Evolutionary conservation across 352 stramenopile genomes (phyloP).

Genomic region (Elongisporangium undulatum): DNA sequence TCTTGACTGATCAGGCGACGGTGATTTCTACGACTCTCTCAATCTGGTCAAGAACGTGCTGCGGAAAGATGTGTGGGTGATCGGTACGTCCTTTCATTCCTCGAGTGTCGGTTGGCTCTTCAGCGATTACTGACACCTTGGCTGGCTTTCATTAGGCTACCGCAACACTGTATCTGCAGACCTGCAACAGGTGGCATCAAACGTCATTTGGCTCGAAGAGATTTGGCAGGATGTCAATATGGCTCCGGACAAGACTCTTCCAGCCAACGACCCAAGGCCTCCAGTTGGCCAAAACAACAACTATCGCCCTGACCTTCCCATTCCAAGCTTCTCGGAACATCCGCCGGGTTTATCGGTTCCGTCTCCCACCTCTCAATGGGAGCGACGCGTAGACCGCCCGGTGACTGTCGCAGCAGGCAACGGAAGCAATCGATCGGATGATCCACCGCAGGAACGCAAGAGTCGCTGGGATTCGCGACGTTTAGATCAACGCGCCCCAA

Average conservation of each 20-base stretch:
- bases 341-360: neutral
- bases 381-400: neutral
- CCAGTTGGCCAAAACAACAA: neutral
- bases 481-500: neutral
- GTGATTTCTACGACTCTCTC: slow-evolving; percentile 85
- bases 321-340: neutral
- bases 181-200: slow-evolving; percentile 70
- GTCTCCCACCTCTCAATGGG: neutral
- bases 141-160: slow-evolving; percentile 38
- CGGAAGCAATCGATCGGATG: neutral
- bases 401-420: neutral
- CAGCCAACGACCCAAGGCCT: no score
- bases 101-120: no score
- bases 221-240: slow-evolving; percentile 49
- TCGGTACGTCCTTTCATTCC: slow-evolving; percentile 47
- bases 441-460: neutral
- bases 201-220: slow-evolving; percentile 72
- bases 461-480: neutral
- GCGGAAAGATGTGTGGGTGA: slow-evolving; percentile 82
- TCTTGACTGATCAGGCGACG: slow-evolving; percentile 45
- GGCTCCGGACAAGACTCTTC: neutral
- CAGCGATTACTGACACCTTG: neutral
- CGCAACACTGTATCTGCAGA: slow-evolving; percentile 67
- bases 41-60: slow-evolving; percentile 78
- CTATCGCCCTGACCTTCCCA: neutral